Evolutionary conservation across 2,329 filamentous ascomycete genomes (phyloP), one percentile per base, ranked within the genome.

Genomic region (Leptographium radiaticola): DNA sequence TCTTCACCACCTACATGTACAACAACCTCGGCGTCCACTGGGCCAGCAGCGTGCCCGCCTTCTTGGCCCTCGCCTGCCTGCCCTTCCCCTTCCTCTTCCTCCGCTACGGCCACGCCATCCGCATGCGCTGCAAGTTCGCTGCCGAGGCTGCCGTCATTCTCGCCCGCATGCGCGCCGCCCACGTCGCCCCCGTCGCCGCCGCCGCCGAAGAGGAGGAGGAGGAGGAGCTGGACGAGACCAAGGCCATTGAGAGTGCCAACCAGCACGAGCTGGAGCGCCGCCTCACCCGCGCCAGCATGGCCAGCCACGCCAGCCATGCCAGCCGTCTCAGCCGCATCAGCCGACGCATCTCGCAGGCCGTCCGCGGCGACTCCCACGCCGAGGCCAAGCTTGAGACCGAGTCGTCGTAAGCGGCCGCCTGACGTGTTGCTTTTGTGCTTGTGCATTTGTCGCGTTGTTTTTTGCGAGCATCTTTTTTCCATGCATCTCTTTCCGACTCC

Each of bases 11-110:
- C 0, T 54, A 68, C 57, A 79, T 81, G 75, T 81, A 78, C 63
- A 39, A 70, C 3, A 69, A 73, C 53, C 72, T 85, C 2, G 84
- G 86, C 49, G 82, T 86, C 54, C 84, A 89, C 69, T 90, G 86
- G 87, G 87, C 84, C 1, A 81, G 76, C 38, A 81, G 79, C 0
- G 71, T 91, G 15, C 86, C 86, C 0, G 87, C 81, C 0, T 90
- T 91, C 69, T 71, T 91, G 4, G 79, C 85, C 0, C 65, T 89
- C 4, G 76, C 75, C 12, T 89, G 86, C 66, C 71, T 88, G 18
- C 85, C 87, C 0, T 84, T 87, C 62, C 86, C 87, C 0, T 84
- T 86, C 66, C 65, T 91, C 16, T 87, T 91, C 67, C 87, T 86
- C 70, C 81, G 77, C 60, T 88, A 87, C 64, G 86, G 86, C 42